A percentile compares a stretch with the other conserved stretches of the same genome.
Conservation (phyloP, 805 yeast genomes). For the Myxozyma geophila region DNA sequence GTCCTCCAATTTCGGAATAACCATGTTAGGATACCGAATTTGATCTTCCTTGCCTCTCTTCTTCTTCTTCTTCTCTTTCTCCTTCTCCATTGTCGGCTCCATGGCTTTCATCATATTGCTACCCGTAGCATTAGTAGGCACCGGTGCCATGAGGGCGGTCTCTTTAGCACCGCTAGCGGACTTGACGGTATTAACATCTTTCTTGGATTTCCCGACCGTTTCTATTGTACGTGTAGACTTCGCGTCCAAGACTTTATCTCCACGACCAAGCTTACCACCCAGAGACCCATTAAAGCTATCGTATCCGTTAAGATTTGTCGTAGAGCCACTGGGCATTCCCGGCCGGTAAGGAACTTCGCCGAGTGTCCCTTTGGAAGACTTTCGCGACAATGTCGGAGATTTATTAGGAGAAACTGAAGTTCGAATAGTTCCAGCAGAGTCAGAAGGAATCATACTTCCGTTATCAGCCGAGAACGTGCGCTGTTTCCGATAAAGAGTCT, state of each 20-base stretch:
- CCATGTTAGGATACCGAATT: slow-evolving; percentile 30
- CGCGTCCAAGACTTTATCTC: slow-evolving; percentile 14
- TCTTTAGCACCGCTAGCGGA: slow-evolving; percentile 33
- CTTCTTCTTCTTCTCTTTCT: slow-evolving; percentile 24
- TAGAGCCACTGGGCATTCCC: slow-evolving; percentile 8
- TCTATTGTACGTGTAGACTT: slow-evolving; percentile 25
- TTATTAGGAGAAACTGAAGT: not conserved
- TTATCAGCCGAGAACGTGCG: slow-evolving; percentile 17
- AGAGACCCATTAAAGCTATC: slow-evolving; percentile 13
- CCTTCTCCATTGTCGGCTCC: slow-evolving; percentile 6
- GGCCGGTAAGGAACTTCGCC: slow-evolving; percentile 2
- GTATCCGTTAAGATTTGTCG: slow-evolving; percentile 10
- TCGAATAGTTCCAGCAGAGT: slow-evolving; percentile 9
- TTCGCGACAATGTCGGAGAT: slow-evolving; percentile 10
- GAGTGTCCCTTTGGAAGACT: slow-evolving; percentile 13
- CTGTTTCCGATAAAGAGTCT: slow-evolving; percentile 21
- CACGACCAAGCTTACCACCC: slow-evolving; percentile 1
- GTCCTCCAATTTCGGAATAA: slow-evolving; percentile 30
- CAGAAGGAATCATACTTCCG: slow-evolving; percentile 22
- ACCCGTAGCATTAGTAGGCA: slow-evolving; percentile 20
- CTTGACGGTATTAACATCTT: slow-evolving; percentile 23
- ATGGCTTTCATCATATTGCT: slow-evolving; percentile 9
- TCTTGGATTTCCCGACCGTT: slow-evolving; percentile 24
- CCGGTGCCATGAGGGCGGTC: slow-evolving; percentile 31
- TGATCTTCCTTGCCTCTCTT: slow-evolving; percentile 24